Conservation (phyloP, 495 filamentous ascomycete species). For the Neurospora tetraspora region DNA sequence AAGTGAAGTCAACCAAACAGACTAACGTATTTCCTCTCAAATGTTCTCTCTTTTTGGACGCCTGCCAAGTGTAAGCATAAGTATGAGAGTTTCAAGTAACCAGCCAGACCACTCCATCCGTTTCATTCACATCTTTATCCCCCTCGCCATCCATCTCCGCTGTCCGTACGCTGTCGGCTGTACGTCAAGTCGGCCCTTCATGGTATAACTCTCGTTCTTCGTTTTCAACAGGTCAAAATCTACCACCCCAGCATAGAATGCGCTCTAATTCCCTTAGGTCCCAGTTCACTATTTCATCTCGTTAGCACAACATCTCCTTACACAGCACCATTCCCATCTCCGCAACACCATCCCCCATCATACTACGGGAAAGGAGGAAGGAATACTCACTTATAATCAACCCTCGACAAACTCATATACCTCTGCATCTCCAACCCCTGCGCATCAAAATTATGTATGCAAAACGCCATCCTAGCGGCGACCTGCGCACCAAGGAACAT, state of each 20-base stretch:
- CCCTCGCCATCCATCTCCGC: no score
- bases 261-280: slow-evolving; percentile 30
- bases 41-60: not conserved
- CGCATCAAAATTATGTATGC: slow-evolving; percentile 37
- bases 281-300: slow-evolving; percentile 23
- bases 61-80: not conserved
- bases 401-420: slow-evolving; percentile 33
- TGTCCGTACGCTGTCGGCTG: not conserved
- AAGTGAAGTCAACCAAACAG: not conserved
- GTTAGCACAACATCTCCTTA: not conserved
- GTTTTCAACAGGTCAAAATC: not conserved
- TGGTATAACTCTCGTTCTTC: not conserved
- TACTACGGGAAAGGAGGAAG: not conserved
- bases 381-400: slow-evolving; percentile 40
- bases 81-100: no score
- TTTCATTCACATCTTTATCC: not conserved
- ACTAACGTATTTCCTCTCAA: not conserved
- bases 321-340: no score
- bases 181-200: not conserved
- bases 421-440: slow-evolving; percentile 29
- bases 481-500: slow-evolving; percentile 74
- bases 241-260: slow-evolving; percentile 32
- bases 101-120: not conserved
- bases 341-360: no score
- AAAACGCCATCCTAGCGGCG: slow-evolving; percentile 63